phyloP scores from a whole-genome alignment of 495 filamentous ascomycete genomes.

The Penicillium arizonense region DNA sequence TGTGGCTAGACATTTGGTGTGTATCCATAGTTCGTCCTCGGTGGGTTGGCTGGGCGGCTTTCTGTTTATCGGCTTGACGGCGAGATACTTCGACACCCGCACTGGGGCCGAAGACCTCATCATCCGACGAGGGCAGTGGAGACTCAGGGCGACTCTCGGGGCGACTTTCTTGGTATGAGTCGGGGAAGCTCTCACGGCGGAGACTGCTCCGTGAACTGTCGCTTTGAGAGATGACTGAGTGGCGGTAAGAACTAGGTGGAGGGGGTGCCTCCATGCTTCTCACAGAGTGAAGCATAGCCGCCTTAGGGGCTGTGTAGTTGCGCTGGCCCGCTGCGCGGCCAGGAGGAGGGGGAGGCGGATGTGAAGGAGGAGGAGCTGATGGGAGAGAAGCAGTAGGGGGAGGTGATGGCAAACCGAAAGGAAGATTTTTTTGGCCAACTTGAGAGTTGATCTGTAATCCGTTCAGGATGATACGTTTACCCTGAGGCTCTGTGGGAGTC shows the following conservation, averaged over 20 bases:
- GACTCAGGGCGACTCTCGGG: constrained; percentile 34
- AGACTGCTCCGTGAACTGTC: constrained; percentile 30
- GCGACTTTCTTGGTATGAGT: constrained; percentile 18
- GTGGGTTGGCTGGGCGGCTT: constrained; percentile 3
- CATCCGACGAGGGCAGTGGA: constrained; percentile 43
- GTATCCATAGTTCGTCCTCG: constrained; percentile 16
- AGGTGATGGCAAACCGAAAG: constrained; percentile 31
- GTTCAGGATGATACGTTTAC: constrained; percentile 11
- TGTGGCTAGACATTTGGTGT: constrained; percentile 3
- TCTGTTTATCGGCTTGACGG: constrained; percentile 9
- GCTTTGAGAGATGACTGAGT: constrained; percentile 23
- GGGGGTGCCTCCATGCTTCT: constrained; percentile 9
- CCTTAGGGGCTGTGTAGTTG: constrained; percentile 18
- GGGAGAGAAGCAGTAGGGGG: constrained; percentile 30
- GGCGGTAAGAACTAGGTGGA: constrained; percentile 11
- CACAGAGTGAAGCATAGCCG: background rate
- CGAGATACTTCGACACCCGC: constrained; percentile 4
- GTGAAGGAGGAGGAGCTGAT: constrained; percentile 23
- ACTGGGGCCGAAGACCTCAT: constrained; percentile 31
- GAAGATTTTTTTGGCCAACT: constrained; percentile 19
- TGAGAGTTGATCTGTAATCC: constrained; percentile 18
- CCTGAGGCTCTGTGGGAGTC: constrained; percentile 1
- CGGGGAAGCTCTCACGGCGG: constrained; percentile 21
- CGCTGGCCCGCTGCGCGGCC: constrained; percentile 11
- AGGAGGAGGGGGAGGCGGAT: constrained; percentile 12